Evolutionary conservation across 2,329 filamentous ascomycete species (phyloP).

Genomic region (Alternaria sp.): DNA sequence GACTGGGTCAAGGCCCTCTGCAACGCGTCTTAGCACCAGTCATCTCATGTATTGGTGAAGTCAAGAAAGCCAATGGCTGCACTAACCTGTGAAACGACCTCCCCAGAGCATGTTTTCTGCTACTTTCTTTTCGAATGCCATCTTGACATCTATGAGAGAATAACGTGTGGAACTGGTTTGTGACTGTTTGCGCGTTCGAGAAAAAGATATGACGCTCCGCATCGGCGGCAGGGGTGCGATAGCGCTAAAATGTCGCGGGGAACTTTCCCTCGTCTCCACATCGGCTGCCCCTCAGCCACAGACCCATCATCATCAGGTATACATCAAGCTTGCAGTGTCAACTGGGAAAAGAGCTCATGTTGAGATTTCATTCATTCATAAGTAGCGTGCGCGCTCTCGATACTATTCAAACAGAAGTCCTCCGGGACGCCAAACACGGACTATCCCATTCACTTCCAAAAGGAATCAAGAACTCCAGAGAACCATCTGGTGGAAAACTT

Average conservation of each 20-base stretch:
- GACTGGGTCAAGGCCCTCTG: constrained; percentile 80
- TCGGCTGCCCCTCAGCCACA: neutral
- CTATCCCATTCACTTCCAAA: neutral
- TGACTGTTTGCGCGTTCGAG: constrained; percentile 32
- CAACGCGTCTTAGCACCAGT: constrained; percentile 15
- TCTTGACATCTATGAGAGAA: constrained; percentile 15
- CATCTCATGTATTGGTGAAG: neutral
- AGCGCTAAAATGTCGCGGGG: constrained; percentile 7
- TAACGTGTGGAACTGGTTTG: constrained; percentile 2
- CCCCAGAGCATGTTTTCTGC: constrained; percentile 50
- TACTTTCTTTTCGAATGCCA: constrained; percentile 45
- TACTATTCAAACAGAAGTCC: neutral
- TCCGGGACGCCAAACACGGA: neutral
- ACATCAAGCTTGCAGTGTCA: neutral
- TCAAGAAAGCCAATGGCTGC: neutral
- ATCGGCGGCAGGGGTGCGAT: constrained; percentile 31
- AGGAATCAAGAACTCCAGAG: neutral
- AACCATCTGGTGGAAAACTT: neutral
- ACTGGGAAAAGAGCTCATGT: no score
- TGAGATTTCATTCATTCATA: neutral
- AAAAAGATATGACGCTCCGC: constrained; percentile 33
- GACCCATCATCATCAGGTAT: neutral
- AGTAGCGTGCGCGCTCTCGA: neutral
- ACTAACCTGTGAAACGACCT: constrained; percentile 37
- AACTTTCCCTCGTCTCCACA: constrained; percentile 1